Evolutionary conservation across 306 rosid genomes (phyloP).

Genomic region (Medicago ruthenica): DNA sequence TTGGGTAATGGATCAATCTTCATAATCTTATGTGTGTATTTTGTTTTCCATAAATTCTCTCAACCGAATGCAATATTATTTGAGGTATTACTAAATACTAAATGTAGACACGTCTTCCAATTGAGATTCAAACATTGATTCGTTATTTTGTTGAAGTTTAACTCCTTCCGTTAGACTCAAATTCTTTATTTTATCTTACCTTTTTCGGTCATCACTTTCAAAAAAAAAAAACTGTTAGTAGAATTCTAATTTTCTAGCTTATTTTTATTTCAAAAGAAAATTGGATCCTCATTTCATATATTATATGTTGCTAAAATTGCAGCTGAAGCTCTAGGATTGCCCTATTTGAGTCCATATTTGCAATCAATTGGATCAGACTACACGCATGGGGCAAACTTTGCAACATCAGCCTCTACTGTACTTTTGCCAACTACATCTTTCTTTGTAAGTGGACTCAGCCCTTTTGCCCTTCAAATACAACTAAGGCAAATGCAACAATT

Average conservation of each 20-base stretch:
- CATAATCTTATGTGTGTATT: not conserved
- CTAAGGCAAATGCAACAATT: slow-evolving; percentile 78
- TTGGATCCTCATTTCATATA: not conserved
- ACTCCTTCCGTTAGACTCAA: too few species aligned
- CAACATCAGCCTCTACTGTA: slow-evolving; percentile 78
- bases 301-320: slow-evolving; percentile 35
- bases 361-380: slow-evolving; percentile 70
- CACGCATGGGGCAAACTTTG: slow-evolving; percentile 75
- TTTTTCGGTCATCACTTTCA: too few species aligned
- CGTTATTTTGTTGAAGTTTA: too few species aligned
- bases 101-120: too few species aligned
- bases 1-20: slow-evolving; percentile 50
- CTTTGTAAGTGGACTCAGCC: slow-evolving; percentile 71
- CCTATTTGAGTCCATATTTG: slow-evolving; percentile 77
- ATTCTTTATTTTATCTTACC: too few species aligned
- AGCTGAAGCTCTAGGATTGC: slow-evolving; percentile 75
- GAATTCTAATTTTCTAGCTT: too few species aligned
- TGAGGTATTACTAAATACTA: too few species aligned
- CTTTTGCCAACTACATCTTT: slow-evolving; percentile 66
- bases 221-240: too few species aligned
- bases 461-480: slow-evolving; percentile 79
- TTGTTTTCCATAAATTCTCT: too few species aligned
- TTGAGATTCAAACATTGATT: too few species aligned
- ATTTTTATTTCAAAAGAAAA: too few species aligned
- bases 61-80: too few species aligned